Percentiles rank a stretch among this genome's conserved stretches.
Evolutionary conservation across 306 rosid genomes (phyloP).

Genomic region (Alnus rubra): DNA sequence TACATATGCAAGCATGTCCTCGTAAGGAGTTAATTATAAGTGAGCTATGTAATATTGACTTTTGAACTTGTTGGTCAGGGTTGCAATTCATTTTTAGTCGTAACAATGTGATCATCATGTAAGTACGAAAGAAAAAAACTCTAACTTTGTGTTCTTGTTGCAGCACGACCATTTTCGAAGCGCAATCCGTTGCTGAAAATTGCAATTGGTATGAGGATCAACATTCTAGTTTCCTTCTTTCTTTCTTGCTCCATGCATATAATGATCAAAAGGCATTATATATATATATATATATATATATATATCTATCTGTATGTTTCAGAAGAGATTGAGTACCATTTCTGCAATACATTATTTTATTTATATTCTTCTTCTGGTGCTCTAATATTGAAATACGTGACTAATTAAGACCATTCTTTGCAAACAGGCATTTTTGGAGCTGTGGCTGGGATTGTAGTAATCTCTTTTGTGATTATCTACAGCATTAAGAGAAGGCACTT

Average conservation of each 20-base stretch:
- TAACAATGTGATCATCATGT: too few species aligned
- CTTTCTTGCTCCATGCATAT: not conserved
- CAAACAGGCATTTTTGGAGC: not conserved
- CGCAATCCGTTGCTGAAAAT: not conserved
- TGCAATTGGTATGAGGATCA: not conserved
- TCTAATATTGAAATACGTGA: not conserved
- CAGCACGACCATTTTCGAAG: not conserved
- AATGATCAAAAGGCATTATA: not conserved
- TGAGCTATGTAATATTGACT: too few species aligned
- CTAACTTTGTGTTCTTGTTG: too few species aligned
- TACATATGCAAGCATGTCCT: too few species aligned
- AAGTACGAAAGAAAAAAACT: not conserved
- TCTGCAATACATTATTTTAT: too few species aligned
- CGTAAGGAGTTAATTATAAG: too few species aligned
- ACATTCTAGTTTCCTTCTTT: not conserved
- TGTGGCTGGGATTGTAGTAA: not conserved
- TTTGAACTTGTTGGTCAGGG: too few species aligned
- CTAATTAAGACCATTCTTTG: not conserved
- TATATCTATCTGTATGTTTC: too few species aligned
- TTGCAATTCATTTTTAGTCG: too few species aligned
- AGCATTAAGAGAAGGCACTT: not conserved
- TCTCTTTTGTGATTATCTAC: too few species aligned
- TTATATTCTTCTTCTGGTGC: not conserved
- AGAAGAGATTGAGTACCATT: too few species aligned
- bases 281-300: too few species aligned